Percentiles rank a stretch among this genome's conserved stretches.
These are phyloP conservation scores for Noccaea caerulescens DNA, from an alignment of 345 rosid species.

Conservation along the genomic window DNA sequence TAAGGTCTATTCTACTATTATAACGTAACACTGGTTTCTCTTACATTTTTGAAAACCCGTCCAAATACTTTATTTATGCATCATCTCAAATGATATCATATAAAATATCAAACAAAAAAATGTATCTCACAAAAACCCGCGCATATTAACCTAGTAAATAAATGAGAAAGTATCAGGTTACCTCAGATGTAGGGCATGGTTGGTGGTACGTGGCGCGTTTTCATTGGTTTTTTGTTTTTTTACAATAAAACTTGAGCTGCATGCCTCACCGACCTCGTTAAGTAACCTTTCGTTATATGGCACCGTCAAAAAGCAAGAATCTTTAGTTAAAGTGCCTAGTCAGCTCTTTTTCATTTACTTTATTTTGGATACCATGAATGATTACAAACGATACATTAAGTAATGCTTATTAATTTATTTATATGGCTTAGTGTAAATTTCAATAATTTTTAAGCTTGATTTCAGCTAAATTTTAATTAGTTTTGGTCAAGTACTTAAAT, in stretches of 20 bases:
- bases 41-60: too few relatives aligned
- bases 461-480: neutral
- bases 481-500: neutral
- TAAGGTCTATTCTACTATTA: too few relatives aligned
- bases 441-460: neutral
- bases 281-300: constrained; percentile 1
- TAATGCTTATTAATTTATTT: neutral
- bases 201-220: constrained; percentile 22
- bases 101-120: too few relatives aligned
- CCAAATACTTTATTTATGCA: too few relatives aligned
- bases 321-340: constrained; percentile 38
- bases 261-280: constrained; percentile 41
- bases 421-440: neutral
- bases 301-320: constrained; percentile 43
- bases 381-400: too few relatives aligned
- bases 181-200: constrained; percentile 22
- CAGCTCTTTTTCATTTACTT: constrained; percentile 34
- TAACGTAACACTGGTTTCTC: too few relatives aligned
- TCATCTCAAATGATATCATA: too few relatives aligned
- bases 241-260: constrained; percentile 27
- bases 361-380: neutral
- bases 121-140: too few relatives aligned
- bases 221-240: constrained; percentile 7
- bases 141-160: neutral
- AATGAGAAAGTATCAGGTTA: constrained; percentile 34